phyloP scores from a whole-genome alignment of 129 eudicot genomes.

The Flaveria trinervia region DNA sequence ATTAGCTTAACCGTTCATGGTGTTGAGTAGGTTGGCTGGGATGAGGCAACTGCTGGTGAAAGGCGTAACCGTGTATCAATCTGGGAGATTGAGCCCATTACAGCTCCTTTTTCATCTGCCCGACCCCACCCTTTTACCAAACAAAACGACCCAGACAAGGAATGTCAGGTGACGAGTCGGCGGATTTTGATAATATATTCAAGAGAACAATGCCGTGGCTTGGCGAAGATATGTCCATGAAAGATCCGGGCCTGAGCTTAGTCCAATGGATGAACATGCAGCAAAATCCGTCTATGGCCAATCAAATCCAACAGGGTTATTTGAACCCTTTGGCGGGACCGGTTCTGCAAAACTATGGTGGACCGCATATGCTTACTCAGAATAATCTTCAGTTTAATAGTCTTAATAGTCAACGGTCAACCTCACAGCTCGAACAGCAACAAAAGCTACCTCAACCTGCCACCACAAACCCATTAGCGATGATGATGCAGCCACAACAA shows the following conservation, averaged over 20 bases:
- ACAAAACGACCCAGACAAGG: constrained; percentile 83
- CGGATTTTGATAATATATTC: constrained; percentile 66
- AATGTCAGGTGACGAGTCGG: constrained; percentile 75
- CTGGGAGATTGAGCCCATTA: constrained; percentile 97
- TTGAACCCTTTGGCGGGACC: constrained; percentile 58
- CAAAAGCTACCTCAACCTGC: constrained; percentile 58
- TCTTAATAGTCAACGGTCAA: constrained; percentile 57
- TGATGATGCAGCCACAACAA: constrained; percentile 72
- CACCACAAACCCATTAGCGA: constrained; percentile 48
- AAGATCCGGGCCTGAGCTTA: constrained; percentile 83
- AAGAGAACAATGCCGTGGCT: constrained; percentile 94
- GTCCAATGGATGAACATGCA: constrained; percentile 99
- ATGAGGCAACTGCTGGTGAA: constrained; percentile 95
- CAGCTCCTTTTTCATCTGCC: constrained; percentile 93
- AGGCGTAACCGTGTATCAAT: constrained; percentile 86
- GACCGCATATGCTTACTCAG: constrained; percentile 61
- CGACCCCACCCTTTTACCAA: constrained; percentile 80
- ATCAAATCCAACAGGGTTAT: constrained; percentile 65
- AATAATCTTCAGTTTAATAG: constrained; percentile 59
- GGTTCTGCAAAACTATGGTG: constrained; percentile 54
- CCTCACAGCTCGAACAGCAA: constrained; percentile 61
- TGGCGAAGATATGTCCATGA: constrained; percentile 77
- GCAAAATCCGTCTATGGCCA: constrained; percentile 60
- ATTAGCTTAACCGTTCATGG: constrained; percentile 5
- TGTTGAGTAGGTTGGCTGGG: constrained; percentile 89